Base-by-base conservation (phyloP, 2,329 filamentous ascomycete genomes). In the Rosellinia necatrix region DNA sequence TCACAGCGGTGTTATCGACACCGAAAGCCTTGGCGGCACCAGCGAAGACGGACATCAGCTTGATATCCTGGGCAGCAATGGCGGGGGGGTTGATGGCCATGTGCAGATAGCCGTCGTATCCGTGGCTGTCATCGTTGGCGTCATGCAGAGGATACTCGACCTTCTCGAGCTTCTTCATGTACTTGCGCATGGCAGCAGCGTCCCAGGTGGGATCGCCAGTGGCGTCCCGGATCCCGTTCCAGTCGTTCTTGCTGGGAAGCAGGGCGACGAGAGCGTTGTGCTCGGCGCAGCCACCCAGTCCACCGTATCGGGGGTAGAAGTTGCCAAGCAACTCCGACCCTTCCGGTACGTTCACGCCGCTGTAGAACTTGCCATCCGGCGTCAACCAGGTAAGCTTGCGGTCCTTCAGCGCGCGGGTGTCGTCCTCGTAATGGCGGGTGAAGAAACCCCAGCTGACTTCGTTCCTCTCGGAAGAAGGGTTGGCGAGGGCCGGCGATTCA, bases 401-500 rank as follows among this genome's bases (percentile, higher is more conserved):
- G 66, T 88, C 83, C 48, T 75, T 74, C 19, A 78, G 74, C 60
- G 84, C 80, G 32, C 79, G 75, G 19, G 71, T 68, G 40, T 81
- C 71, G 58, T 86, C 77, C 7, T 76, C 73, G 64, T 86, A 87
- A 68, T 87, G 84, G 41, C 78, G 77, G n/a, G 86, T 81, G 60
- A 81, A 88, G 71, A 82, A 87, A 68, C 85, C 81, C 85, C 85
- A 88, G 41, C 76, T 72, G 62, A 85, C 76, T 15, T 77, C 75
- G 21, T 75, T 74, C 57, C 86, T 80, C 64, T 86, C 81, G 9
- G 81, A 83, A 2, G 80, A 76, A 17, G 77, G 74, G 43, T 77
- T 76, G 19, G 79, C 77, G 64, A 82, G 77, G 2, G 81, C 78
- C 6, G 84, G 83, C 4, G 85, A 76, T 8, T 79, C 76, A 59